Evolutionary conservation across 768 basidiomycete genomes (phyloP), one percentile per base, ranked within the genome.

Genomic region (Leccinum olivaceopallidum): DNA sequence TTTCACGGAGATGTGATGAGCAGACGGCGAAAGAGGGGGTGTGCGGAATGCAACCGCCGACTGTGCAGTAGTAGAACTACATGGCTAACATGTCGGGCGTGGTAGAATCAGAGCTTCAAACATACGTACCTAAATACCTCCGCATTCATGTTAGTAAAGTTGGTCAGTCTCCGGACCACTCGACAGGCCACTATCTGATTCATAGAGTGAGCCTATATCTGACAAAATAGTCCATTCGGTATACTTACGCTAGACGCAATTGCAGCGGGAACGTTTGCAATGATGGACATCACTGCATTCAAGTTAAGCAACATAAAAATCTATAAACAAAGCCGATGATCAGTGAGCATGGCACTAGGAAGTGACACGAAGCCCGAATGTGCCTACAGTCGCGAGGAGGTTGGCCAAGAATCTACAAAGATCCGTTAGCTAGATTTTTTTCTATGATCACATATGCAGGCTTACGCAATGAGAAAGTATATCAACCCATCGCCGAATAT

Each of bases 401-500:
- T 90, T 90, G 20, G 85, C 80, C 68, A 88, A 67, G 76, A 90
- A 90, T 34, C 87, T 89, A 54, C n/a, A 52, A 10, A 34, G 9
- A 42, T 42, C 47, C 8, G 28, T 70, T 47, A 63, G 63, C n/a
- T 61, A 6, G 10, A 1, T 0, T 13, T 42, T 32, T 16, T 7
- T 37, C 3, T 0, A 22, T 48, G 18, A 14, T 56, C 44, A 60
- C 60, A 51, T 63, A 57, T 65, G 66, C 50, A 8, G 22, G 65
- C 87, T 75, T 70, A 89, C 85, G 88, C 88, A 58, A 90, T 83
- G 65, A 82, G 69, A 69, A 89, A 90, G 75, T 85, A 90, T 53
- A 89, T 85, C 53, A 90, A 69, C 24, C 88, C 88, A 67, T 90
- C 88, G n/a, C 77, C 77, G 71, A 90, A 89, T 60, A 90, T 83